A percentile compares a stretch with the other conserved stretches of the same genome.
Conservation (phyloP, 352 stramenopile species). For the Globisporangium yorkense region DNA sequence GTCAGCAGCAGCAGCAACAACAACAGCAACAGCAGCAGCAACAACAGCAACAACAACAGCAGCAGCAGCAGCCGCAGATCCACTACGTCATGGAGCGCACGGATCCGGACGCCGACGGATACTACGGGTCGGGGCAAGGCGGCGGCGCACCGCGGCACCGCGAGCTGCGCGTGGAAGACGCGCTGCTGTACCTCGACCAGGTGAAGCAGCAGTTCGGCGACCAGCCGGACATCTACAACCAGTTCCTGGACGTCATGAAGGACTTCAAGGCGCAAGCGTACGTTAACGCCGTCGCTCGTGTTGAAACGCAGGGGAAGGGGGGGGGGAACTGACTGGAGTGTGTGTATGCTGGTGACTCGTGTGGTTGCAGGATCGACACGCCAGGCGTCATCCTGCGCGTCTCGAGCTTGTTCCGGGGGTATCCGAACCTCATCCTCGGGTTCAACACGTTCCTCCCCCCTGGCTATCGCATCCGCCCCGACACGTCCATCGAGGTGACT, state of each 20-base stretch:
- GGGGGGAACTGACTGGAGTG: background rate
- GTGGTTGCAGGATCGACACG: conserved; percentile 91
- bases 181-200: conserved; percentile 99
- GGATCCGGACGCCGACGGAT: conserved; percentile 26
- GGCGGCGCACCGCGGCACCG: conserved; percentile 45
- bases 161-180: conserved; percentile 95
- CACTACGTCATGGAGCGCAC: conserved; percentile 58
- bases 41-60: conserved; percentile 15
- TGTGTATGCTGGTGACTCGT: background rate
- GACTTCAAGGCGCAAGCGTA: conserved; percentile 97
- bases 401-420: conserved; percentile 97
- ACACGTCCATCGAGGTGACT: conserved; percentile 80
- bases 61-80: conserved; percentile 22
- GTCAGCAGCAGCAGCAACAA: conserved; percentile 25
- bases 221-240: conserved; percentile 99
- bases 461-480: conserved; percentile 82
- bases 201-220: conserved; percentile 99
- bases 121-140: conserved; percentile 20
- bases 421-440: conserved; percentile 97
- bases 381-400: conserved; percentile 98
- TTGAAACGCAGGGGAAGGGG: background rate
- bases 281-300: conserved; percentile 4
- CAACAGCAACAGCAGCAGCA: conserved; percentile 37
- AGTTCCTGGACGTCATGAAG: conserved; percentile 99
- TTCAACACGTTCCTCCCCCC: conserved; percentile 99